These are phyloP conservation scores for Fraxinus paxiana DNA, from an alignment of 305 asterid species.

Conservation along the genomic window DNA sequence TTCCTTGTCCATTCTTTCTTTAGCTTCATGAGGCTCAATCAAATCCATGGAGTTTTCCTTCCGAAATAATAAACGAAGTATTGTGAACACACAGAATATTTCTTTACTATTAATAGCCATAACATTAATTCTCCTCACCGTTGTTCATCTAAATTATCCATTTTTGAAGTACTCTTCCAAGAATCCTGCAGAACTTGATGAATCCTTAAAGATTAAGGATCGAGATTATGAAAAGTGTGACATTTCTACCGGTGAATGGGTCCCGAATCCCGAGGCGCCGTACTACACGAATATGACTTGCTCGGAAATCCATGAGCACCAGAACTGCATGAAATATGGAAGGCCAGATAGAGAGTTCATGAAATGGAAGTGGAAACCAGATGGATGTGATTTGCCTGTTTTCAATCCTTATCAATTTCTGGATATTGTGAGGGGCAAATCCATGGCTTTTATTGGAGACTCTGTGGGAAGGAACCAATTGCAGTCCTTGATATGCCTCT, in stretches of 20 bases:
- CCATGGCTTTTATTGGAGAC: conserved; percentile 59
- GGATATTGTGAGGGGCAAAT: conserved; percentile 39
- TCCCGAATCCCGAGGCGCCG: conserved; percentile 37
- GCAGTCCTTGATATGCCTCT: conserved; percentile 53
- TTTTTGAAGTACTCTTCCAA: conserved; percentile 15
- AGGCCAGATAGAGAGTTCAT: conserved; percentile 43
- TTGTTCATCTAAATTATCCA: conserved; percentile 23
- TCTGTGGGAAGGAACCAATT: conserved; percentile 55
- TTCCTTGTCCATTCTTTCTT: background rate
- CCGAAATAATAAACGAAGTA: conserved; percentile 8
- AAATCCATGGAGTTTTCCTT: conserved; percentile 37
- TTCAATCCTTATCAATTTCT: conserved; percentile 40
- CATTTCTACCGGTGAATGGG: conserved; percentile 28
- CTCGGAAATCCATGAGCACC: conserved; percentile 49
- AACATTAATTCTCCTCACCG: conserved; percentile 19
- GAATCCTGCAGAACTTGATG: conserved; percentile 14
- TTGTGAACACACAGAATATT: conserved; percentile 11
- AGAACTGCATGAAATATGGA: conserved; percentile 55
- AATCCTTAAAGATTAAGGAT: background rate
- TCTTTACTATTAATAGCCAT: background rate
- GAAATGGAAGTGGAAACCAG: conserved; percentile 56
- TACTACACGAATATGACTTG: conserved; percentile 41
- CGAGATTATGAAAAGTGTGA: conserved; percentile 20
- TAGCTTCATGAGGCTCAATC: conserved; percentile 14
- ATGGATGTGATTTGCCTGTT: conserved; percentile 40